phyloP scores from a whole-genome alignment of 1,284 basidiomycete species.

The Naganishia liquefaciens region DNA sequence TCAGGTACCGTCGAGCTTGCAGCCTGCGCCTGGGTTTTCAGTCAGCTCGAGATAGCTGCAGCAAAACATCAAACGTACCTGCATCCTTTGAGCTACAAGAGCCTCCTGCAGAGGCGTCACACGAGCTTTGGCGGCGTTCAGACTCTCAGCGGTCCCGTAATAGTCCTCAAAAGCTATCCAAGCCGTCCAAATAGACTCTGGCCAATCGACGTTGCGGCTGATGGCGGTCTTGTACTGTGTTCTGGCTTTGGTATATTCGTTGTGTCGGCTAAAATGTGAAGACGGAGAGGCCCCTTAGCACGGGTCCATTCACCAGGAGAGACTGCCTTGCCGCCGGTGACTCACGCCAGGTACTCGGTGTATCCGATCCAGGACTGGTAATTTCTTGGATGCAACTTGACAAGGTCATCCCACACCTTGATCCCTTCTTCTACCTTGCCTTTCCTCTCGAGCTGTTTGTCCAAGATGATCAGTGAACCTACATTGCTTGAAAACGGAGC shows the following conservation, averaged over 20 bases:
- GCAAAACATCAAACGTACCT: conserved; percentile 56
- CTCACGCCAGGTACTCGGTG: conserved; percentile 52
- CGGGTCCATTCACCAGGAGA: too few species aligned
- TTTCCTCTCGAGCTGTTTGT: conserved; percentile 42
- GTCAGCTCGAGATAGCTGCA: conserved; percentile 5
- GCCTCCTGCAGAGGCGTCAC: conserved; percentile 68
- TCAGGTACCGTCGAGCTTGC: not conserved
- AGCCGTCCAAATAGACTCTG: conserved; percentile 84
- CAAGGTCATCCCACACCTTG: conserved; percentile 40
- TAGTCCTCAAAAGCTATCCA: conserved; percentile 84
- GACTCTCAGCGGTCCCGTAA: conserved; percentile 69
- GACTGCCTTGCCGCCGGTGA: too few species aligned
- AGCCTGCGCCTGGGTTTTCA: conserved; percentile 2
- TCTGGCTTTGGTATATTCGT: conserved; percentile 64
- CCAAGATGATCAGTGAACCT: not conserved
- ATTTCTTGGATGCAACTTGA: conserved; percentile 32
- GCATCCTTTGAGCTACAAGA: conserved; percentile 65
- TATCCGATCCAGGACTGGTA: conserved; percentile 42
- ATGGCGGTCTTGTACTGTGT: conserved; percentile 66
- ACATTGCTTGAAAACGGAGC: not conserved
- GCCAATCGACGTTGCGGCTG: conserved; percentile 71
- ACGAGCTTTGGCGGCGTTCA: conserved; percentile 68
- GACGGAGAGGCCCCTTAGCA: not conserved
- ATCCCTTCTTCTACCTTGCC: conserved; percentile 40
- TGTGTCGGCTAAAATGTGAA: conserved; percentile 58